Percentiles rank a stretch among this genome's conserved stretches.
Evolutionary conservation across 768 basidiomycete species (phyloP).

Genomic region (Coprinopsis sp.): DNA sequence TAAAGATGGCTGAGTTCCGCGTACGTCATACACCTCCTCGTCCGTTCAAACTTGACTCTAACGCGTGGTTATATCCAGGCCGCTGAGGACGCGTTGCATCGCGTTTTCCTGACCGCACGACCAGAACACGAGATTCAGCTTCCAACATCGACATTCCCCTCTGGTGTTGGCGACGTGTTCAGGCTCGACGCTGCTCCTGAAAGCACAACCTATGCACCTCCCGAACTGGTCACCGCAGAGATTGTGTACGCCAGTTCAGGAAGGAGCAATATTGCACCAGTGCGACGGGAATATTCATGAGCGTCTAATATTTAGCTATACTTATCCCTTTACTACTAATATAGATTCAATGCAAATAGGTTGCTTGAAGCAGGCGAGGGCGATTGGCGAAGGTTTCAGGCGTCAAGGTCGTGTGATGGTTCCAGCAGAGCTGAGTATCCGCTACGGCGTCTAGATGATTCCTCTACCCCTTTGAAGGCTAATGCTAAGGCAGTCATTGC

Average conservation of each 20-base stretch:
- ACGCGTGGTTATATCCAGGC: slow-evolving; percentile 41
- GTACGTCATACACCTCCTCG: slow-evolving; percentile 38
- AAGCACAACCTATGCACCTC: slow-evolving; percentile 48
- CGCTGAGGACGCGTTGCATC: slow-evolving; percentile 78
- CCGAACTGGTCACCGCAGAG: slow-evolving; percentile 57
- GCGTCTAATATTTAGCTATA: too few species aligned
- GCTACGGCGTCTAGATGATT: too few species aligned
- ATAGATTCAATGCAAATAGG: too few species aligned
- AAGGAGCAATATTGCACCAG: slow-evolving; percentile 36
- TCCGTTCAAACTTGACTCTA: slow-evolving; percentile 2
- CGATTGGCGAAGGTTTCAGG: too few species aligned
- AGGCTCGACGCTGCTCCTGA: slow-evolving; percentile 25
- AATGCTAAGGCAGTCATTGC: too few species aligned
- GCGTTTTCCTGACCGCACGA: slow-evolving; percentile 77
- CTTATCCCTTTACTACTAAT: too few species aligned
- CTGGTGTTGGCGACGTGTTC: slow-evolving; percentile 50
- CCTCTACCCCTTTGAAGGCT: too few species aligned
- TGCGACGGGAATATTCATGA: too few species aligned
- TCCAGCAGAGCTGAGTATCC: too few species aligned
- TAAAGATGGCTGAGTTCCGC: slow-evolving; percentile 93
- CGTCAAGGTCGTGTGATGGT: too few species aligned
- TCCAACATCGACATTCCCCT: slow-evolving; percentile 71
- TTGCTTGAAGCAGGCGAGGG: too few species aligned
- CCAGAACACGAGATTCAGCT: slow-evolving; percentile 65
- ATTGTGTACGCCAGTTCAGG: slow-evolving; percentile 67